These are phyloP conservation scores for Crithidia expoeki DNA, from an alignment of 208 protist species.

Conservation along the genomic window DNA sequence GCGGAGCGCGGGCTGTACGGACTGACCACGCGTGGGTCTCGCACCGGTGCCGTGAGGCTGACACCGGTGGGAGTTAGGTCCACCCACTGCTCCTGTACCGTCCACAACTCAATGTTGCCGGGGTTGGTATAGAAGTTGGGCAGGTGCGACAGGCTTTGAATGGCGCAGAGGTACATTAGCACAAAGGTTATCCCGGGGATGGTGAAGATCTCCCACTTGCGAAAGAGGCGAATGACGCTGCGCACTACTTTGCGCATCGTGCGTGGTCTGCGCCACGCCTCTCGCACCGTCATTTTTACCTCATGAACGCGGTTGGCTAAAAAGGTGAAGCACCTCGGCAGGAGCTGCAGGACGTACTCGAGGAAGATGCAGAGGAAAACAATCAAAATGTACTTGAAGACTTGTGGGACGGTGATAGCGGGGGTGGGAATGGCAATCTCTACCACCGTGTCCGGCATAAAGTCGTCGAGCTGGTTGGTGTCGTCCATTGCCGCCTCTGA, in stretches of 20 bases:
- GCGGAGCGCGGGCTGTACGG: constrained; percentile 2
- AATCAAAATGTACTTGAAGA: constrained; percentile 1
- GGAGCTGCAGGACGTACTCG: constrained; percentile 13
- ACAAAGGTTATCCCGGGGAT: constrained; percentile 14
- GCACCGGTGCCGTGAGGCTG: constrained; percentile 11
- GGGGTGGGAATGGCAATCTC: background rate
- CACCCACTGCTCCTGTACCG: constrained; percentile 16
- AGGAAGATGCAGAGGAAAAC: background rate
- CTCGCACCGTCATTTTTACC: background rate
- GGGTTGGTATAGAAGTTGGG: background rate
- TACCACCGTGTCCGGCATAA: background rate
- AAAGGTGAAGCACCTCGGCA: background rate
- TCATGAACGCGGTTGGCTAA: background rate
- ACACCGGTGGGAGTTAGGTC: constrained; percentile 10
- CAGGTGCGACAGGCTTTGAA: background rate
- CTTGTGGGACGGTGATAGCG: background rate
- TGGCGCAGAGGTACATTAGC: constrained; percentile 1
- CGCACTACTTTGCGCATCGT: background rate
- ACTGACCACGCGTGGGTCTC: constrained; percentile 19
- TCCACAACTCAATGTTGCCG: constrained; percentile 18
- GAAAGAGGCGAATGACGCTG: background rate
- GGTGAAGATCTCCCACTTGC: constrained; percentile 20
- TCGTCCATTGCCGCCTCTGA: background rate
- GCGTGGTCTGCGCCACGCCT: background rate
- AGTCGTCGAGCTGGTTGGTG: background rate